phyloP scores from a whole-genome alignment of 2,329 filamentous ascomycete genomes.

The Leptodontidium sp. region DNA sequence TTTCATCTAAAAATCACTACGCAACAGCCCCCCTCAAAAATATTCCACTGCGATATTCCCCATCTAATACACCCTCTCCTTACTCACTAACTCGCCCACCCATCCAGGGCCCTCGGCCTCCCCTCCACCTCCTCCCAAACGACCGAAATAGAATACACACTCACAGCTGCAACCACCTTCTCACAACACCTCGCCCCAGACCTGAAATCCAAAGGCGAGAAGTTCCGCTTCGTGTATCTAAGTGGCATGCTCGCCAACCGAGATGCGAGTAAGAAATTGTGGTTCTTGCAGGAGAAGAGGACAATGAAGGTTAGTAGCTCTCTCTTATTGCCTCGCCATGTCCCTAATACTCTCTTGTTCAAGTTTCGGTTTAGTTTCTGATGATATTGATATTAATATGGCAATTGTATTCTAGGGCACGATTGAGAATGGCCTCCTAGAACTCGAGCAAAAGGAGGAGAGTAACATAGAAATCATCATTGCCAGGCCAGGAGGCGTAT shows the following conservation, averaged over 20 bases:
- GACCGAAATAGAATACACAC: conserved; percentile 48
- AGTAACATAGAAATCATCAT: conserved; percentile 41
- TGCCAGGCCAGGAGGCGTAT: conserved; percentile 36
- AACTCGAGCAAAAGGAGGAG: conserved; percentile 35
- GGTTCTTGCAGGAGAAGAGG: conserved; percentile 46
- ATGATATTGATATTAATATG: too few species aligned
- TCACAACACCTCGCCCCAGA: conserved; percentile 33
- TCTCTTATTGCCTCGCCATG: too few species aligned
- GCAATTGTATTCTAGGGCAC: conserved; percentile 33
- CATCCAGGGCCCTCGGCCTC: conserved; percentile 27
- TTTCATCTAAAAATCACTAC: too few species aligned
- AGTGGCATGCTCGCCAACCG: conserved; percentile 50
- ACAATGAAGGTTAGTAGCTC: conserved; percentile 41
- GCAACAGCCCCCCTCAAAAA: too few species aligned
- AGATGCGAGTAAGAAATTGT: conserved; percentile 50
- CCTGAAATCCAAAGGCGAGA: conserved; percentile 35
- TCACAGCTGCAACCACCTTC: conserved; percentile 47
- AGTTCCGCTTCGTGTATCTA: conserved; percentile 54
- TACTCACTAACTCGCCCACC: too few species aligned
- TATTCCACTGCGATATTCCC: too few species aligned
- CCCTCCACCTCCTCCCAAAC: conserved; percentile 36
- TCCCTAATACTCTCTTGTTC: too few species aligned
- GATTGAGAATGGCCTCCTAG: conserved; percentile 43
- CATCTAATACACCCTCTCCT: too few species aligned
- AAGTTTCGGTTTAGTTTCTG: too few species aligned